Base-by-base conservation (phyloP, 177 flowering plant genomes). In the Vitis hybrid region DNA sequence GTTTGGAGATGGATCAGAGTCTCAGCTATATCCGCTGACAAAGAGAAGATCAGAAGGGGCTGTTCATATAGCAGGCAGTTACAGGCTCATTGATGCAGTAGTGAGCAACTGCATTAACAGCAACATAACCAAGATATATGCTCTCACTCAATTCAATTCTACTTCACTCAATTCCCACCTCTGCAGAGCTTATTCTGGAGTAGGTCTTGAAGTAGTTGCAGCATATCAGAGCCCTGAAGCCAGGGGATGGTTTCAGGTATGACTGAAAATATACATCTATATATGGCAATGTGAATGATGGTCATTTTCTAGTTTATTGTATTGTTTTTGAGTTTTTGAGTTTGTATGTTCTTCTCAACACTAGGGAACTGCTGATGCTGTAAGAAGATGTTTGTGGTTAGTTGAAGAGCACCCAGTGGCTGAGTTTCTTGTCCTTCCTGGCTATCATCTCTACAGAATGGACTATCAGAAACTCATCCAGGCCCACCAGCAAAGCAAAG, bases 61-160 rank as follows among this genome's bases (percentile, higher is more conserved):
- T 3, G 79, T 93, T 33, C 98, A 97, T 2, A 77, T 93, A 12
- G 95, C 83, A 56, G 95, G 89, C 57, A 89, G 88, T 55, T 93
- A 90, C 79, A 86, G 95, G 55, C 92, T 94, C 2, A 77, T 94
- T 51, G 98, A 94, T 76, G 79, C 82, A 31, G 94, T 86, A 60
- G 77, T 91, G n/a, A 94, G 98, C 89, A 94, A 94, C 80, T 94
- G 98, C 86, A 88, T 94, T 31, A 88, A 90, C 79, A 94, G 92
- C 70, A 83, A 82, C 79, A 88, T 92, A 18, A 79, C 78, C 75
- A 89, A 88, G 75, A 88, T 94, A 63, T 94, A 87, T 80, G 94
- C 91, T 31, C 78, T 92, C 67, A 90, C 98, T 13, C 98, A 94
- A 58, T 88, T 82, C 80, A 94, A 94, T 67, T 94, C 98, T 44